Conservation (phyloP, 2,329 filamentous ascomycete species). For the Trichoderma semiorbis region DNA sequence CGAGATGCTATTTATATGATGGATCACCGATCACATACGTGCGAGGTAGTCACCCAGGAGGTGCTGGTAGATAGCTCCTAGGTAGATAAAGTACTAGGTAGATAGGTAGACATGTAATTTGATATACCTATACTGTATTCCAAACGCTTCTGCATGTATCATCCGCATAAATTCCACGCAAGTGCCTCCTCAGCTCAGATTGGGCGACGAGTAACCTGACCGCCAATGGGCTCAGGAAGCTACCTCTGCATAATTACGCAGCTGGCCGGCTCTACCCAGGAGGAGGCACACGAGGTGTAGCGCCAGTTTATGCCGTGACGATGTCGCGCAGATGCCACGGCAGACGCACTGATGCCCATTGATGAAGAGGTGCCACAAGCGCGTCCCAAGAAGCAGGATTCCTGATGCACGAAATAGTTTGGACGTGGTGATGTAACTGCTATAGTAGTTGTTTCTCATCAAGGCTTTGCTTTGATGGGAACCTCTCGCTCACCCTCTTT, state of each 20-base stretch:
- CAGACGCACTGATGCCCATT: constrained; percentile 14
- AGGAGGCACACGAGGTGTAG: not conserved
- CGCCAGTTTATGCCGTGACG: not conserved
- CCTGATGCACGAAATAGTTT: not conserved
- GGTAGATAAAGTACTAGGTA: not conserved
- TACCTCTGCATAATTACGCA: not conserved
- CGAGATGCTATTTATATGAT: not conserved
- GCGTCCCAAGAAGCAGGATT: not conserved
- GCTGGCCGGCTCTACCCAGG: not conserved
- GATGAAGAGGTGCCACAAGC: not conserved
- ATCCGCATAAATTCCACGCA: not conserved
- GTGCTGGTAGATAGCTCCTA: not conserved
- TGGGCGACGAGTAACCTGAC: not conserved
- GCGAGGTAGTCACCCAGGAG: not conserved
- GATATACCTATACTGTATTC: not conserved
- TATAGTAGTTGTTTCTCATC: not conserved
- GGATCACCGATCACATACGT: not conserved
- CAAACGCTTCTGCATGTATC: not conserved
- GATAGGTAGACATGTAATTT: not conserved
- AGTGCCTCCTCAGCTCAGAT: not conserved
- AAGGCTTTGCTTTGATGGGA: not conserved
- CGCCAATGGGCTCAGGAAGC: not conserved
- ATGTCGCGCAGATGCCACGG: constrained; percentile 6
- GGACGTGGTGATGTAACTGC: not conserved
- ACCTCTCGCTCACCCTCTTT: not conserved